phyloP scores from a whole-genome alignment of 2,329 filamentous ascomycete genomes.

The Anthostomella pinea region DNA sequence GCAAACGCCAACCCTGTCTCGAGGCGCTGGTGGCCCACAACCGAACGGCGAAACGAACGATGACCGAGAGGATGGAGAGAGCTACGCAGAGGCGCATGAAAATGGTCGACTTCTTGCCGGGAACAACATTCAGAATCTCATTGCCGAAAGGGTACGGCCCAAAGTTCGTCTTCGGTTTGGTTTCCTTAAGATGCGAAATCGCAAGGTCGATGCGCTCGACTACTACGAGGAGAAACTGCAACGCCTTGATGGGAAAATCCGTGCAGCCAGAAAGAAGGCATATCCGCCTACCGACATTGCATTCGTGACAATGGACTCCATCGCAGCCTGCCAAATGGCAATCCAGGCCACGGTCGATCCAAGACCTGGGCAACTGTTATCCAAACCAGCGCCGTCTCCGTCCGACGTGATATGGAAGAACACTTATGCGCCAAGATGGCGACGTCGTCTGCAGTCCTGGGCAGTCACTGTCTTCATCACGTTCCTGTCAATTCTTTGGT shows the following conservation, averaged over 20 bases:
- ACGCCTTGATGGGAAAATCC: constrained; percentile 72
- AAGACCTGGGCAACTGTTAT: constrained; percentile 78
- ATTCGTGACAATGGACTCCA: constrained; percentile 96
- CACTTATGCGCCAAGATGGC: constrained; percentile 75
- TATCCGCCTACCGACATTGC: constrained; percentile 80
- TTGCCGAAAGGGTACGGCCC: constrained; percentile 54
- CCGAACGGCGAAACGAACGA: neutral
- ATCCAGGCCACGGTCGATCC: constrained; percentile 93
- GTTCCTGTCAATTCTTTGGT: constrained; percentile 83
- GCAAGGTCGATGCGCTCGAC: constrained; percentile 84
- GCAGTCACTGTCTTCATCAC: constrained; percentile 78
- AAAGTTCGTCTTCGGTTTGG: constrained; percentile 77
- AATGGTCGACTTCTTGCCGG: constrained; percentile 56
- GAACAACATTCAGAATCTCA: constrained; percentile 36
- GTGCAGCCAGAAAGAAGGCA: constrained; percentile 65
- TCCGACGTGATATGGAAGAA: constrained; percentile 95
- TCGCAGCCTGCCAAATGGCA: constrained; percentile 90
- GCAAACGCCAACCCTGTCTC: constrained; percentile 41
- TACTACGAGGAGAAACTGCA: constrained; percentile 88
- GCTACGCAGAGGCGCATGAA: constrained; percentile 31
- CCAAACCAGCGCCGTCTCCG: constrained; percentile 82
- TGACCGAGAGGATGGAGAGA: neutral
- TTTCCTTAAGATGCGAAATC: constrained; percentile 66
- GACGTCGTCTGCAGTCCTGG: constrained; percentile 78
- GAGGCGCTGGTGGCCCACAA: constrained; percentile 6